Conservation (phyloP, 78 protist genomes). For the Chrysochromulina tobinii region DNA sequence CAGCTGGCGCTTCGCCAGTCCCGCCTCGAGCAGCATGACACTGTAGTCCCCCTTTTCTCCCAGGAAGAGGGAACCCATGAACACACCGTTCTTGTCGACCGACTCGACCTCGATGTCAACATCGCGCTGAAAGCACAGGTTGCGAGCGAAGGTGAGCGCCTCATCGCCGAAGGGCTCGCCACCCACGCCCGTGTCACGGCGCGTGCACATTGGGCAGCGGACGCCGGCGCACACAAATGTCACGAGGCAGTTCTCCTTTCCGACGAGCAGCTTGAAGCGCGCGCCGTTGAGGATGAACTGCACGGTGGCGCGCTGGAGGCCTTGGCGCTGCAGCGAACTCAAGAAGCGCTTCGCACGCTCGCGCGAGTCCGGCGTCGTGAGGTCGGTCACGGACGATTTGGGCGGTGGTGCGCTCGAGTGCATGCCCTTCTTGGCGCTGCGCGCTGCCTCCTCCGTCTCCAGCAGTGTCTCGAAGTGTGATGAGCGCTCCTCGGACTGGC, state of each 20-base stretch:
- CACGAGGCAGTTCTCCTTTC: constrained; percentile 13
- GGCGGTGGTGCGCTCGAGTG: not conserved
- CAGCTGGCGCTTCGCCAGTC: not conserved
- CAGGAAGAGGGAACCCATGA: not conserved
- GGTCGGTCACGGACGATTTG: not conserved
- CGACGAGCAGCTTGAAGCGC: constrained; percentile 38
- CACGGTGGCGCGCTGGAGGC: constrained; percentile 16
- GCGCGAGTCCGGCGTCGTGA: not conserved
- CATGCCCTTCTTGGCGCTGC: not conserved
- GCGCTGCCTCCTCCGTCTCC: constrained; percentile 16
- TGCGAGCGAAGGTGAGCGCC: constrained; percentile 14
- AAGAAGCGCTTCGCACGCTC: constrained; percentile 38
- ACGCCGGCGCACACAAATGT: constrained; percentile 25
- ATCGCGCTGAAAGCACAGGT: constrained; percentile 5
- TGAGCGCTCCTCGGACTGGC: not conserved
- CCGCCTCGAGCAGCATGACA: constrained; percentile 3
- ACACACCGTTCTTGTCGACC: not conserved
- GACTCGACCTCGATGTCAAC: constrained; percentile 27
- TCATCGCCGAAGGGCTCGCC: constrained; percentile 47
- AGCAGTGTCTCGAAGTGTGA: not conserved
- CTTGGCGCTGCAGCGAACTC: constrained; percentile 34
- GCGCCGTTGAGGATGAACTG: constrained; percentile 45
- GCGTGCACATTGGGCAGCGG: not conserved
- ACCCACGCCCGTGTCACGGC: not conserved
- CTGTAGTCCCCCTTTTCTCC: not conserved